phyloP scores from a whole-genome alignment of 169 alveolate species.

The Theileria orientalis region DNA sequence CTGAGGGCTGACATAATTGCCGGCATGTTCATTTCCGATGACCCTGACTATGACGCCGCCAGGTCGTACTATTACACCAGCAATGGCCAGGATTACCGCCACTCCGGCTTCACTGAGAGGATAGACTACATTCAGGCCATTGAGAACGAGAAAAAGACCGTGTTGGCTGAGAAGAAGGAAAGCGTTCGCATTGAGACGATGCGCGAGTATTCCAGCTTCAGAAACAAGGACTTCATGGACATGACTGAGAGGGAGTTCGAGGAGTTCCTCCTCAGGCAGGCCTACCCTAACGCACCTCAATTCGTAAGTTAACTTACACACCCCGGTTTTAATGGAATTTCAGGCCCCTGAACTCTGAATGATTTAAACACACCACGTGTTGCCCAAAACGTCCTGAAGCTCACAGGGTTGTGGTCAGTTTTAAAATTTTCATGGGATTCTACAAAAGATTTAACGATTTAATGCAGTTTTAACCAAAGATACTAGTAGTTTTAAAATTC shows the following conservation, averaged over 20 bases:
- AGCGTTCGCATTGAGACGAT: background rate
- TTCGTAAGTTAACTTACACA: constrained; percentile 18
- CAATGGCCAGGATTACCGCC: constrained; percentile 2
- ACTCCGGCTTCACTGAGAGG: constrained; percentile 59
- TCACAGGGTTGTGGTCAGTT: no score
- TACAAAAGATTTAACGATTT: background rate
- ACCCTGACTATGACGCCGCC: constrained; percentile 61
- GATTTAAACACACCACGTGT: no score
- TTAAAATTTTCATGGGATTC: background rate
- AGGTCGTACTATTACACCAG: constrained; percentile 48
- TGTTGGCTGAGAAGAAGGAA: background rate
- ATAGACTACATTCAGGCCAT: constrained; percentile 64
- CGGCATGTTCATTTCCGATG: constrained; percentile 53
- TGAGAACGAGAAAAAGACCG: constrained; percentile 21
- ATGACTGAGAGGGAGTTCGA: constrained; percentile 59
- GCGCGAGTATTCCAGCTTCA: background rate
- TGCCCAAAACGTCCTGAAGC: no score
- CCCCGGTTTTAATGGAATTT: no score
- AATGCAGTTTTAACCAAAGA: background rate
- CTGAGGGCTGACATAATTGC: constrained; percentile 53
- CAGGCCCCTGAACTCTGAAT: no score
- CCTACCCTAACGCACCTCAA: constrained; percentile 48
- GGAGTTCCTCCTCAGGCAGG: constrained; percentile 56
- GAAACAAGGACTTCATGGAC: constrained; percentile 1
- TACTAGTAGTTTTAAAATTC: no score